These are phyloP conservation scores for Suhomyces taliae DNA, from an alignment of 1,139 yeast genomes.

Conservation along the genomic window DNA sequence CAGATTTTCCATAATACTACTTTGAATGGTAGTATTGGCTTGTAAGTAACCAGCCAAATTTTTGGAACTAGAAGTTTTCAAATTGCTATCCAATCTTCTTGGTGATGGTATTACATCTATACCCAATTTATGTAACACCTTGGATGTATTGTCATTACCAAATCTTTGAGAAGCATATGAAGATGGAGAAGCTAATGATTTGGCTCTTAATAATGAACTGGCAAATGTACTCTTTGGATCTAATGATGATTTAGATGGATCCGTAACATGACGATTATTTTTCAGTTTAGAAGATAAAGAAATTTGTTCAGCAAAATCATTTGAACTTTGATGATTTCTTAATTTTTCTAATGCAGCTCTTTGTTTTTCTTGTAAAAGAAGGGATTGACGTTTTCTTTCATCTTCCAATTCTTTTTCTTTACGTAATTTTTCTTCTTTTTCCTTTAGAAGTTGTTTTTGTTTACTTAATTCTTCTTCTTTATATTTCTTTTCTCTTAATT, in stretches of 20 bases:
- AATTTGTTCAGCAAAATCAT: slow-evolving; percentile 22
- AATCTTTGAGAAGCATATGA: slow-evolving; percentile 24
- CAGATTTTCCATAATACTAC: slow-evolving; percentile 11
- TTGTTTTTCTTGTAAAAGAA: slow-evolving; percentile 29
- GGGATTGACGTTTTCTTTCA: slow-evolving; percentile 23
- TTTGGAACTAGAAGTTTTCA: slow-evolving; percentile 48
- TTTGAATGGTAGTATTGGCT: slow-evolving; percentile 3
- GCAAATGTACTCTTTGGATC: slow-evolving; percentile 34
- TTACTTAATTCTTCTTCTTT: slow-evolving; percentile 17
- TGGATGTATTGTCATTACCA: slow-evolving; percentile 32
- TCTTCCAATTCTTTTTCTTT: slow-evolving; percentile 10
- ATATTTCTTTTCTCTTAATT: slow-evolving; percentile 27
- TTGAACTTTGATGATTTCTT: slow-evolving; percentile 28
- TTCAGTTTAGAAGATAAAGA: slow-evolving; percentile 6
- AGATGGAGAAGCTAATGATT: slow-evolving; percentile 35
- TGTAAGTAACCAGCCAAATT: slow-evolving; percentile 37
- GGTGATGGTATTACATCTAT: slow-evolving; percentile 35
- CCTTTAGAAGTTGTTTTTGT: slow-evolving; percentile 6
- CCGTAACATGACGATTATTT: slow-evolving; percentile 17
- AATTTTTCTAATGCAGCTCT: slow-evolving; percentile 32
- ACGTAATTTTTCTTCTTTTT: slow-evolving; percentile 9
- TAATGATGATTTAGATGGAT: slow-evolving; percentile 28
- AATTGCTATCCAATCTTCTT: slow-evolving; percentile 22
- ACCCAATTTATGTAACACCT: slow-evolving; percentile 47
- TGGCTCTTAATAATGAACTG: slow-evolving; percentile 39